Evolutionary conservation across 768 basidiomycete species (phyloP).

Genomic region (Pholiota molesta): DNA sequence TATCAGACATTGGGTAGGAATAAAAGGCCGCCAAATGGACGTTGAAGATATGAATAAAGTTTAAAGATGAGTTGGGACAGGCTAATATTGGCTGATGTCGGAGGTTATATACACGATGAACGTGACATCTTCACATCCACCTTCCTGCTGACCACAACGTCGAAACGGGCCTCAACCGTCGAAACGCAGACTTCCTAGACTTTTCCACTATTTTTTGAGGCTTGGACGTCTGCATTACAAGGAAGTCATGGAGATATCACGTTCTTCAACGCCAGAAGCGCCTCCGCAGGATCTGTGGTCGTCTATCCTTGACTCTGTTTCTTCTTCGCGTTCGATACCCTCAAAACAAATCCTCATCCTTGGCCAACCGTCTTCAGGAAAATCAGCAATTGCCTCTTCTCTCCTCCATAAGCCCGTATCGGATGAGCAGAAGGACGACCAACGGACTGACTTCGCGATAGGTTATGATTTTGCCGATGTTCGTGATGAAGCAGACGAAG

Average conservation of each 20-base stretch:
- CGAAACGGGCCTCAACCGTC: background rate
- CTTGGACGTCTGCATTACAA: background rate
- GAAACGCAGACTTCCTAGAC: background rate
- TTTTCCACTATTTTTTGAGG: background rate
- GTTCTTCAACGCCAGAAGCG: conserved; percentile 70
- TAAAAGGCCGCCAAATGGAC: background rate
- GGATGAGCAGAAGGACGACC: conserved; percentile 61
- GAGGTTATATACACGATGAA: background rate
- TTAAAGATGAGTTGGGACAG: background rate
- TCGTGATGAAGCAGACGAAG: conserved; percentile 92
- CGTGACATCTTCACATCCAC: background rate
- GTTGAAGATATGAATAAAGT: background rate
- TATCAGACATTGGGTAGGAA: conserved; percentile 29
- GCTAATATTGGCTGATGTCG: background rate
- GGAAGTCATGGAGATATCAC: conserved; percentile 44
- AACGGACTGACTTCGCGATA: conserved; percentile 76
- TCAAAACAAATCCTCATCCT: conserved; percentile 88
- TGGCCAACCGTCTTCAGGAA: conserved; percentile 79
- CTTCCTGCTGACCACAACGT: conserved; percentile 4
- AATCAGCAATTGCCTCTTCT: conserved; percentile 73
- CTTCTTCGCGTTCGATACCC: conserved; percentile 77
- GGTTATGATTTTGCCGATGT: conserved; percentile 94
- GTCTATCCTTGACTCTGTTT: conserved; percentile 88
- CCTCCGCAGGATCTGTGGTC: conserved; percentile 89
- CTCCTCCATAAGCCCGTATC: conserved; percentile 66